Evolutionary conservation across 2,329 filamentous ascomycete species (phyloP), one percentile per base, ranked within the genome.

Genomic region (Corniculantispora saksenae): DNA sequence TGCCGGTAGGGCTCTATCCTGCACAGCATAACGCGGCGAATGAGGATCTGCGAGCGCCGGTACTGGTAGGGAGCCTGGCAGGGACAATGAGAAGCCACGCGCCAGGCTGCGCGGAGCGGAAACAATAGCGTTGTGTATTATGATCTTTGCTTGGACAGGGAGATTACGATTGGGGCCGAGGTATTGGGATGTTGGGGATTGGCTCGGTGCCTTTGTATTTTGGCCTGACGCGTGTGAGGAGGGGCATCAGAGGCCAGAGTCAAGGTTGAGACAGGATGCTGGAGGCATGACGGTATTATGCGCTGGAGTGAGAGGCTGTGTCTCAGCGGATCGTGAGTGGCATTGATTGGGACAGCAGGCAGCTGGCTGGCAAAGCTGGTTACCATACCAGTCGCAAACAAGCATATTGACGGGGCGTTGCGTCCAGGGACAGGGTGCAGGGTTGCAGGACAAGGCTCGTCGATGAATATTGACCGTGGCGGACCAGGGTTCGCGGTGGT

Each of bases 311-410:
- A 48, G 12, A 35, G 32, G 9, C 25, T n/a, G 32, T 60, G 57
- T 60, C 57, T 60, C 57, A 60, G 57, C 21, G 43, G 57, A 60
- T 60, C 58, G 58, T 32, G 45, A 61, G 58, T 61, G 32, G 23
- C 29, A 32, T 51, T 40, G 32, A 19, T 32, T 32, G 32, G 10
- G 32, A 10, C n/a, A n/a, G n/a, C n/a, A n/a, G n/a, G n/a, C n/a
- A n/a, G n/a, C n/a, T n/a, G n/a, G n/a, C n/a, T n/a, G n/a, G n/a
- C n/a, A n/a, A n/a, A n/a, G n/a, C n/a, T n/a, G n/a, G n/a, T n/a
- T n/a, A n/a, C n/a, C n/a, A n/a, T n/a, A n/a, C n/a, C n/a, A n/a
- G n/a, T n/a, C n/a, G n/a, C n/a, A n/a, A 32, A 32, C 32, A 32
- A 32, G 32, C 32, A 32, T 32, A 10, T 32, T 32, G 32, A 32